Evolutionary conservation across 2,329 filamentous ascomycete genomes (phyloP).

Genomic region (Helicocarpus griseus): DNA sequence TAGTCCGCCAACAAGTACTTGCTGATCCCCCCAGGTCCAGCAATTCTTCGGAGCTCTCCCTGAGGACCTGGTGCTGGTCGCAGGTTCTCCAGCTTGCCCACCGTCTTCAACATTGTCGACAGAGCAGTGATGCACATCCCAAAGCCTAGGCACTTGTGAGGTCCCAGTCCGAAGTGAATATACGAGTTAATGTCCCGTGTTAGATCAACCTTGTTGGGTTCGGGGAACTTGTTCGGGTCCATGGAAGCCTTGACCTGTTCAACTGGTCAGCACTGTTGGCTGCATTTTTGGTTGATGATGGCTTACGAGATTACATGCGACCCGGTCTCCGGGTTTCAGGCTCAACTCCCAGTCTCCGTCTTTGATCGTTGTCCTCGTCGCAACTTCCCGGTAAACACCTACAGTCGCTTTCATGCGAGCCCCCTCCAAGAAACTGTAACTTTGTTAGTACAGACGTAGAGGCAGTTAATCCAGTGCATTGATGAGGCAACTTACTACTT

Average conservation of each 20-base stretch:
- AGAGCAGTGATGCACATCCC: conserved; percentile 34
- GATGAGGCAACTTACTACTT: conserved; percentile 36
- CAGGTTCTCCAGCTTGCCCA: conserved; percentile 35
- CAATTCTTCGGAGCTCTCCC: conserved; percentile 36
- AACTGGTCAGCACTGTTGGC: conserved; percentile 26
- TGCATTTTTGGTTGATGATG: conserved; percentile 49
- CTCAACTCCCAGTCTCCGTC: conserved; percentile 25
- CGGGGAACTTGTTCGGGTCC: conserved; percentile 28
- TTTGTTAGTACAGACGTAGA: conserved; percentile 1
- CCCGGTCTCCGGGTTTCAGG: conserved; percentile 26
- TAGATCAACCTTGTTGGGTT: conserved; percentile 35
- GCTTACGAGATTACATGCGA: conserved; percentile 39
- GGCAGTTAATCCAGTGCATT: background rate
- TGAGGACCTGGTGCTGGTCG: conserved; percentile 38
- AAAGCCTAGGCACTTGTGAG: conserved; percentile 38
- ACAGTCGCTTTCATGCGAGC: conserved; percentile 30
- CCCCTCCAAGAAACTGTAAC: conserved; percentile 32
- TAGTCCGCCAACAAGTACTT: conserved; percentile 37
- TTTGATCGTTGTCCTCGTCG: conserved; percentile 23
- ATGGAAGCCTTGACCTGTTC: conserved; percentile 29
- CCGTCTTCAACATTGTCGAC: conserved; percentile 33
- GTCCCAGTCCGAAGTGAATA: conserved; percentile 37
- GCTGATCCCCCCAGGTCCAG: conserved; percentile 30
- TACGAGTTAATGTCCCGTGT: conserved; percentile 33
- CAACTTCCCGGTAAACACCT: conserved; percentile 26